These are phyloP conservation scores for Marasmius oreades DNA, from an alignment of 1,284 basidiomycete species.

Conservation along the genomic window DNA sequence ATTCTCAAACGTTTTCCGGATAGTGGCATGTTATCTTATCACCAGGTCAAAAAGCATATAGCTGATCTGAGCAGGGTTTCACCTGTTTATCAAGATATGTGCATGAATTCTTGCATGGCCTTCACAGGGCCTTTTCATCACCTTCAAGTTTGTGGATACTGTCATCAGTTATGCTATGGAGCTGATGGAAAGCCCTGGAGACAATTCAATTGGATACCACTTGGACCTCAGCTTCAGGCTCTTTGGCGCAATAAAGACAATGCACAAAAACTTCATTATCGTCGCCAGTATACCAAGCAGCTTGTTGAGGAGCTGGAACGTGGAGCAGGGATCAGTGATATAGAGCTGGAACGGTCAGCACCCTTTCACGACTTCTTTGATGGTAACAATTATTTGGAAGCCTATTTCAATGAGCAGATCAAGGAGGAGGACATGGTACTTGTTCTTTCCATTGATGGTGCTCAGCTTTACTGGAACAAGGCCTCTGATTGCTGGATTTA, in stretches of 20 bases:
- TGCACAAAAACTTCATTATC: conserved; percentile 21
- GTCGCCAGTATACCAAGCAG: neutral
- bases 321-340: too few species aligned
- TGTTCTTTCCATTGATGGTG: conserved; percentile 28
- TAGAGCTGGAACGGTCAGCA: conserved; percentile 15
- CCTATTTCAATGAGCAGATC: conserved; percentile 17
- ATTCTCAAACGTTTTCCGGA: conserved; percentile 16
- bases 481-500: conserved; percentile 28
- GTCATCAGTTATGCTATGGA: conserved; percentile 22
- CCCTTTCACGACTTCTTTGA: conserved; percentile 8
- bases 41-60: conserved; percentile 20
- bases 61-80: conserved; percentile 21
- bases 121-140: conserved; percentile 23
- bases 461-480: conserved; percentile 28
- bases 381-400: conserved; percentile 19
- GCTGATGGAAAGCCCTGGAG: conserved; percentile 4
- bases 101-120: conserved; percentile 24
- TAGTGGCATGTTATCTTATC: conserved; percentile 20
- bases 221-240: conserved; percentile 23
- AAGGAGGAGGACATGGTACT: conserved; percentile 20
- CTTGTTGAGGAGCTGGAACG: conserved; percentile 9
- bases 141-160: conserved; percentile 20
- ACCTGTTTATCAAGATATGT: conserved; percentile 26
- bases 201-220: conserved; percentile 18
- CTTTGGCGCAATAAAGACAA: conserved; percentile 14